Percentiles rank a stretch among this genome's conserved stretches.
Conservation (phyloP, 1,139 yeast genomes). For the Suhomyces anneliseae region DNA sequence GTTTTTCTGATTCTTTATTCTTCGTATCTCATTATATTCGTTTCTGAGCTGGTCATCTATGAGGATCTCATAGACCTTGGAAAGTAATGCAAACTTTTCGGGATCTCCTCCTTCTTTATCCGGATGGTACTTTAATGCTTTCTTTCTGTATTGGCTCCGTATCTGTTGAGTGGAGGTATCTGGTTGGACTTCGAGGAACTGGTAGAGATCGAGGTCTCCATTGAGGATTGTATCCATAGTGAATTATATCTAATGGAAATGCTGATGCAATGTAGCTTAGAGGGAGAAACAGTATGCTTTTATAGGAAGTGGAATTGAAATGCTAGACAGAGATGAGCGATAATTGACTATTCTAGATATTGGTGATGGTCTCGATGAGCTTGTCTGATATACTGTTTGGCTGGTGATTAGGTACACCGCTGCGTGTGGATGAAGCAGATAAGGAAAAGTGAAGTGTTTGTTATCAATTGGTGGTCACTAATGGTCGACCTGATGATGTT, state of each 20-base stretch:
- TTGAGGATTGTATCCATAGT: conserved; percentile 20
- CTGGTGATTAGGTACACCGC: too few species aligned
- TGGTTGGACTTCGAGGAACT: conserved; percentile 28
- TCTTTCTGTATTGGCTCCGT: conserved; percentile 19
- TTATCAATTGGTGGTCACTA: too few species aligned
- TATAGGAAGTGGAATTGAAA: background rate
- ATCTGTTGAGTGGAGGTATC: conserved; percentile 20
- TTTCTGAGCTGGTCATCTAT: conserved; percentile 26
- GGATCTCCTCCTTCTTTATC: conserved; percentile 47
- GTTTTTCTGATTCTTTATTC: conserved; percentile 15
- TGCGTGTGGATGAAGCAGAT: too few species aligned
- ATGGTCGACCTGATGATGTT: too few species aligned
- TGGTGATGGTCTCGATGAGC: background rate
- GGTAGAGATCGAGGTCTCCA: conserved; percentile 37
- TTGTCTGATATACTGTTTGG: background rate
- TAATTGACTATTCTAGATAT: background rate
- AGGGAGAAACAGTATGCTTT: too few species aligned
- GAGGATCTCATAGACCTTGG: conserved; percentile 43
- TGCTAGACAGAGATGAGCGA: background rate
- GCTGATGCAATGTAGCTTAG: too few species aligned
- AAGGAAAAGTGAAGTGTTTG: too few species aligned
- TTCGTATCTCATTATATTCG: conserved; percentile 38
- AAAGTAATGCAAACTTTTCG: conserved; percentile 38
- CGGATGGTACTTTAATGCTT: conserved; percentile 35
- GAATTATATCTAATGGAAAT: background rate